These are phyloP conservation scores for Rhodotorula mucilaginosa DNA, from an alignment of 1,284 basidiomycete species.

Conservation along the genomic window DNA sequence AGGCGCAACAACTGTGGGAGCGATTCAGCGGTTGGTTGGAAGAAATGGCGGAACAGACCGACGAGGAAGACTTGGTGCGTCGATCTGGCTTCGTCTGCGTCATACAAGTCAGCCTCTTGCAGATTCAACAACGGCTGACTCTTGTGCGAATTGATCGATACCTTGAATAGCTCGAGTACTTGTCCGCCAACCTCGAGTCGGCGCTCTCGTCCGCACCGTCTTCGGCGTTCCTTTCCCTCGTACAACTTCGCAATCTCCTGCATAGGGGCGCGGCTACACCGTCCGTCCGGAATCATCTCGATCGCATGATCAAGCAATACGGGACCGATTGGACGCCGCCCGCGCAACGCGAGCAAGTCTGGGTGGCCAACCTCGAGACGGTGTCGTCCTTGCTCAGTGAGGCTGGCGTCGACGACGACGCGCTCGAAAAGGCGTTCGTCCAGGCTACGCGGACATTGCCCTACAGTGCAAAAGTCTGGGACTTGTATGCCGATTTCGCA, in stretches of 20 bases:
- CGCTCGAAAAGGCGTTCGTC: slow-evolving; percentile 1
- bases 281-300: slow-evolving; percentile 12
- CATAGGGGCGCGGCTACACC: slow-evolving; percentile 6
- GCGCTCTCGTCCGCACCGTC: slow-evolving; percentile 25
- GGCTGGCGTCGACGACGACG: neutral
- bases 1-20: slow-evolving; percentile 31
- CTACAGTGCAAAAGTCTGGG: slow-evolving; percentile 31
- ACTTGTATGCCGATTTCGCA: slow-evolving; percentile 15
- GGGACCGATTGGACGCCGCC: slow-evolving; percentile 7
- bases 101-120: neutral
- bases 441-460: slow-evolving; percentile 25
- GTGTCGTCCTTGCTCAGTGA: neutral
- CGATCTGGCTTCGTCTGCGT: slow-evolving; percentile 16
- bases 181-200: slow-evolving; percentile 27
- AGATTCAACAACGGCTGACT: neutral
- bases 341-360: slow-evolving; percentile 23
- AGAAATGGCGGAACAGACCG: slow-evolving; percentile 21
- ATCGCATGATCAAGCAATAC: slow-evolving; percentile 19
- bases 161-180: slow-evolving; percentile 21
- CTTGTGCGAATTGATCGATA: too few species aligned
- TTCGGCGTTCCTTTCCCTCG: slow-evolving; percentile 32
- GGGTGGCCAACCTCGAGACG: slow-evolving; percentile 35
- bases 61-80: slow-evolving; percentile 19
- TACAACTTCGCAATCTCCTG: slow-evolving; percentile 30
- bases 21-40: slow-evolving; percentile 35